Evolutionary conservation across 257 asterid genomes (phyloP).

Genomic region (Nicotiana tomentosiformis): DNA sequence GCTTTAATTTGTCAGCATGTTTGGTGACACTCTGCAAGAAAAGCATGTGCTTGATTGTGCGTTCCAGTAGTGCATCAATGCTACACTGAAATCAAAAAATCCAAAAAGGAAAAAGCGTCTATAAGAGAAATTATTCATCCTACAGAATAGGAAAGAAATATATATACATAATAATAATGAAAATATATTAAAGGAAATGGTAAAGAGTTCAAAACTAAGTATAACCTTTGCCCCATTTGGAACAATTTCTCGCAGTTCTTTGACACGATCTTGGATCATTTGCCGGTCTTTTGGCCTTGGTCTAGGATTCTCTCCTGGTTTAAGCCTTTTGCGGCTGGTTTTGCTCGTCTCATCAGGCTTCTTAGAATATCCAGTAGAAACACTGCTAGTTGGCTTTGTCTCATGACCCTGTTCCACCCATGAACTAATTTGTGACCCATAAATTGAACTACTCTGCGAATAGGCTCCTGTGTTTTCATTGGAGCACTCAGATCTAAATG

Average conservation of each 20-base stretch:
- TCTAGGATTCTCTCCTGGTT: constrained; percentile 87
- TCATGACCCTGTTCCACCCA: constrained; percentile 55
- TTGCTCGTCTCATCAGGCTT: constrained; percentile 52
- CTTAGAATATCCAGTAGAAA: constrained; percentile 61
- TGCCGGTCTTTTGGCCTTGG: constrained; percentile 98
- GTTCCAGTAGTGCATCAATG: constrained; percentile 89
- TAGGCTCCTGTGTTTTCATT: constrained; percentile 43
- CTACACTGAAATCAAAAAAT: constrained; percentile 68
- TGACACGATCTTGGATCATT: constrained; percentile 95
- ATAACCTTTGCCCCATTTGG: constrained; percentile 91
- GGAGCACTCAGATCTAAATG: constrained; percentile 22
- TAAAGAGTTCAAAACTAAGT: not conserved
- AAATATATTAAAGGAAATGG: not conserved
- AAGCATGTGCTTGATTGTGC: constrained; percentile 91
- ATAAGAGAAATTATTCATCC: not conserved
- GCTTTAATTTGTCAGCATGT: constrained; percentile 86
- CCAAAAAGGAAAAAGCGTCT: not conserved
- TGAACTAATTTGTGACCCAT: constrained; percentile 66
- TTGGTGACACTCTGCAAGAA: constrained; percentile 89
- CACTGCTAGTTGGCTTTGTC: constrained; percentile 46
- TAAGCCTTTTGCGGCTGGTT: constrained; percentile 72
- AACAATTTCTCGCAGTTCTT: constrained; percentile 86
- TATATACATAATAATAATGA: not conserved
- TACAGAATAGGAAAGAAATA: not conserved
- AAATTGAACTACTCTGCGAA: constrained; percentile 60